These are phyloP conservation scores for Macrolepiota albuminosa DNA, from an alignment of 768 basidiomycete genomes.

Conservation along the genomic window DNA sequence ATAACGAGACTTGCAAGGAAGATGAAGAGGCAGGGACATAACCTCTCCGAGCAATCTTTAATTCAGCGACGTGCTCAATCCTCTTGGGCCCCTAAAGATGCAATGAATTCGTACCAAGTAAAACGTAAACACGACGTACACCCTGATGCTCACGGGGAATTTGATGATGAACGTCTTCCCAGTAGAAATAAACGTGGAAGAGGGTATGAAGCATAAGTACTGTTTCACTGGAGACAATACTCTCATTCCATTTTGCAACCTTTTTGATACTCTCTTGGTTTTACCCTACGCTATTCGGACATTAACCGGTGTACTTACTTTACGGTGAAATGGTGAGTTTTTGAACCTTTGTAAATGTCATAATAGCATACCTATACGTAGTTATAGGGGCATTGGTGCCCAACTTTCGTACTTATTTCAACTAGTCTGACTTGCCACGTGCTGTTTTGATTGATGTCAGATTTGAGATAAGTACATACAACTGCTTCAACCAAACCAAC, in stretches of 20 bases:
- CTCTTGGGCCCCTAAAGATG: conserved; percentile 21
- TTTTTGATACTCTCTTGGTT: conserved; percentile 7
- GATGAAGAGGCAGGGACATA: conserved; percentile 26
- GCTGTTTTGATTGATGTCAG: conserved; percentile 16
- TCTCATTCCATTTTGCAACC: background rate
- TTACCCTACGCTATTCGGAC: conserved; percentile 1
- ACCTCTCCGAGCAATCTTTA: conserved; percentile 13
- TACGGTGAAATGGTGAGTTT: conserved; percentile 4
- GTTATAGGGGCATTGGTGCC: background rate
- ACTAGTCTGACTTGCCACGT: conserved; percentile 11
- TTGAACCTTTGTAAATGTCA: conserved; percentile 9
- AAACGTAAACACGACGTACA: conserved; percentile 34
- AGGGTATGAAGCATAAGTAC: conserved; percentile 13
- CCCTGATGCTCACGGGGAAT: conserved; percentile 20
- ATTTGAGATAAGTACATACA: conserved; percentile 6
- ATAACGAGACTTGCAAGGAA: conserved; percentile 30
- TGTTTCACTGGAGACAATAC: background rate
- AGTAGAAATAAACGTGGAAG: conserved; percentile 21
- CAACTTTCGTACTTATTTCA: background rate
- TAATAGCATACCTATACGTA: conserved; percentile 10
- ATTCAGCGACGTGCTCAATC: conserved; percentile 27
- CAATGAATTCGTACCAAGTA: conserved; percentile 14
- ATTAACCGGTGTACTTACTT: conserved; percentile 3
- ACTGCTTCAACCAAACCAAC: conserved; percentile 17
- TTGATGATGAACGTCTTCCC: conserved; percentile 9